These are phyloP conservation scores for Umbelopsis vinacea DNA, from an alignment of 192 early-diverging fungal species.

Conservation along the genomic window DNA sequence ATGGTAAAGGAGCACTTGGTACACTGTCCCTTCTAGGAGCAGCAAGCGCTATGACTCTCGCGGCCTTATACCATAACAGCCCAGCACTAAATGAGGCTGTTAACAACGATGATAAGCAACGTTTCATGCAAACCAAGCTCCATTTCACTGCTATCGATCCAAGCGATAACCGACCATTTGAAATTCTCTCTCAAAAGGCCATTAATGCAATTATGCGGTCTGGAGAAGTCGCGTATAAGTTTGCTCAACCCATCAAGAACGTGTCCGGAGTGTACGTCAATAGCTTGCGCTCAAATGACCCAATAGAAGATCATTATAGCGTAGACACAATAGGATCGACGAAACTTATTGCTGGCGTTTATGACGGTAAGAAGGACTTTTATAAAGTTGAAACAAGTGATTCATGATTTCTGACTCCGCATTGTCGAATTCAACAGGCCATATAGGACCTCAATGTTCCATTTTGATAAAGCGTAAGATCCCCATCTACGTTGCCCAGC, in stretches of 20 bases:
- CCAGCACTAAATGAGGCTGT: constrained; percentile 5
- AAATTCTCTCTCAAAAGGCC: constrained; percentile 19
- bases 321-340: constrained; percentile 39
- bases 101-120: not conserved
- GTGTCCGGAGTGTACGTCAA: constrained; percentile 51
- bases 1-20: not conserved
- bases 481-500: constrained; percentile 47
- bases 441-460: constrained; percentile 55
- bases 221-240: constrained; percentile 30
- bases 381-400: not conserved
- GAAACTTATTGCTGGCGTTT: constrained; percentile 55
- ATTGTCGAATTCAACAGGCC: constrained; percentile 26
- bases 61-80: not conserved
- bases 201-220: constrained; percentile 29
- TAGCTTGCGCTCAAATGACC: constrained; percentile 55
- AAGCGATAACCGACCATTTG: constrained; percentile 23
- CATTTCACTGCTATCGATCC: not conserved
- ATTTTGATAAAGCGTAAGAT: constrained; percentile 50
- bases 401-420: not conserved
- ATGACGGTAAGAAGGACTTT: constrained; percentile 45
- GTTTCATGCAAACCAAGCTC: not conserved
- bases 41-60: not conserved
- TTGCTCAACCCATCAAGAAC: constrained; percentile 24
- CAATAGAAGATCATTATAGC: constrained; percentile 55
- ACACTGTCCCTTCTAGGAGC: not conserved